These are phyloP conservation scores for Fomitopsis pulvina DNA, from an alignment of 768 basidiomycete species.

Conservation along the genomic window DNA sequence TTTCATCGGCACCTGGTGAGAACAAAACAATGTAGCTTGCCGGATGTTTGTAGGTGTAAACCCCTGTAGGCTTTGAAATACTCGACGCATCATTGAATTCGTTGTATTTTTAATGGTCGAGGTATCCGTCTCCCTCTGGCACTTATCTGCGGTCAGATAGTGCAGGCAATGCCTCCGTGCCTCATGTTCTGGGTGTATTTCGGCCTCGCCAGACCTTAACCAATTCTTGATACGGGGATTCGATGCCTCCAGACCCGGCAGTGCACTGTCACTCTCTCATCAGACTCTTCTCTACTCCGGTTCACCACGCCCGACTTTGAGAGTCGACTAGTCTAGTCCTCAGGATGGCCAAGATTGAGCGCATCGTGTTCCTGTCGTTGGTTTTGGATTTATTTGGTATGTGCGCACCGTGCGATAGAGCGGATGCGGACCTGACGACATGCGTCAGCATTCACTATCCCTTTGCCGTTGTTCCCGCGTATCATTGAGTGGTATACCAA, in stretches of 20 bases:
- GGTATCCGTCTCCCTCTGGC: no score
- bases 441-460: slow-evolving; percentile 78
- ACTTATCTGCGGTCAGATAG: no score
- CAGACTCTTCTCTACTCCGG: not conserved
- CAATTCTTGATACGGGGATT: no score
- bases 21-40: not conserved
- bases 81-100: not conserved
- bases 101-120: not conserved
- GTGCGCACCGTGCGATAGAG: slow-evolving; percentile 14
- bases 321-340: not conserved
- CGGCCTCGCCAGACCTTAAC: no score
- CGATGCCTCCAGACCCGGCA: no score
- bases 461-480: slow-evolving; percentile 96
- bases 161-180: no score
- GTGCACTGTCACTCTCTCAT: not conserved
- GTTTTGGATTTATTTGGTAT: slow-evolving; percentile 80
- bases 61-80: not conserved
- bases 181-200: no score
- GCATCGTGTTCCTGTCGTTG: slow-evolving; percentile 83
- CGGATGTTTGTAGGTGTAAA: not conserved
- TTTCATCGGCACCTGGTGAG: no score
- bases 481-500: slow-evolving; percentile 88
- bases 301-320: not conserved
- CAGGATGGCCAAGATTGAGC: slow-evolving; percentile 62
- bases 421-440: slow-evolving; percentile 6